phyloP scores from a whole-genome alignment of 108 stramenopile genomes.

The Thalassiosira profunda region DNA sequence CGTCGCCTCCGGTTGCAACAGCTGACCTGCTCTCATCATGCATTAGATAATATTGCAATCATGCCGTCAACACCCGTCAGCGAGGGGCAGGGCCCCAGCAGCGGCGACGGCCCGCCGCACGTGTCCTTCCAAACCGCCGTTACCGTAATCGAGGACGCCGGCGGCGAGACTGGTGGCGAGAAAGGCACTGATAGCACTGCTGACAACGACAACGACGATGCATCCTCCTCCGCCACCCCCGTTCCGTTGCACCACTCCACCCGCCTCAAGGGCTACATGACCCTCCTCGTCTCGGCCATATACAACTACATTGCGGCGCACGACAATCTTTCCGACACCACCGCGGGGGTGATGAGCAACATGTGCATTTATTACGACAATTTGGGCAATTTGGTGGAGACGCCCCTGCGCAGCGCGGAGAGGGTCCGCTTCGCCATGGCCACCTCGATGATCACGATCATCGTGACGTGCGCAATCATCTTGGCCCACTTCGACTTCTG shows the following conservation, averaged over 20 bases:
- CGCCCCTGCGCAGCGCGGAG: not conserved
- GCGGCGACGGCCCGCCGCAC: too few species aligned
- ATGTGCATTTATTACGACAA: conserved; percentile 32
- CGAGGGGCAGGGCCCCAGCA: too few species aligned
- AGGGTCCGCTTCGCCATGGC: conserved; percentile 47
- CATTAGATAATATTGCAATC: too few species aligned
- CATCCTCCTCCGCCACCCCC: not conserved
- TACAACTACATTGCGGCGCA: conserved; percentile 57
- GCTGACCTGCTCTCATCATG: too few species aligned
- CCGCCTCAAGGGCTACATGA: conserved; percentile 76
- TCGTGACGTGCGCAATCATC: conserved; percentile 39
- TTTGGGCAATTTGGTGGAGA: not conserved
- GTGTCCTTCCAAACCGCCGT: too few species aligned
- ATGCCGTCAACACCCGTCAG: too few species aligned
- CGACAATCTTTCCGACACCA: conserved; percentile 8
- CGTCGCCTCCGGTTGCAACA: too few species aligned
- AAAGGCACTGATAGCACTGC: not conserved
- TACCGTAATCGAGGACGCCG: not conserved
- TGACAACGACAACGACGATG: not conserved
- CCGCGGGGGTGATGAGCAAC: conserved; percentile 6
- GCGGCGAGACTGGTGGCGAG: not conserved
- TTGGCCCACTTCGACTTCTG: conserved; percentile 55
- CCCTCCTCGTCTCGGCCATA: conserved; percentile 53
- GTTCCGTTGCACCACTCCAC: conserved; percentile 55
- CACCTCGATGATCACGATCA: conserved; percentile 43